Base-by-base conservation (phyloP, 2,329 filamentous ascomycete species). In the Didymella keratinophila region DNA sequence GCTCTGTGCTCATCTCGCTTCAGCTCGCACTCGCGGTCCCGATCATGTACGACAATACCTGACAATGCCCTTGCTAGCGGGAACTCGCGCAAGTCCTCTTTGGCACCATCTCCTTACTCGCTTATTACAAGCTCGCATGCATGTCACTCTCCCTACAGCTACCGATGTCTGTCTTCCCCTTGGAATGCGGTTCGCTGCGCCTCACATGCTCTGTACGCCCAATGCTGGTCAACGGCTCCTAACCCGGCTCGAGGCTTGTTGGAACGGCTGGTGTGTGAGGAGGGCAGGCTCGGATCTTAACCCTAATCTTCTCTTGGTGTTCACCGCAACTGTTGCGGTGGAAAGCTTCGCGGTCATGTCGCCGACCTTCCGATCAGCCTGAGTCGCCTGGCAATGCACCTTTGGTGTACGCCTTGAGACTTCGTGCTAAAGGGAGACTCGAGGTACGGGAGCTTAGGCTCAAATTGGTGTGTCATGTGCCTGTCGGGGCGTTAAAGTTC, bases 241-340 rank as follows among this genome's bases (percentile, higher is more conserved):
- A 78, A 81, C 76, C 82, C 72, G 80, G 81, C 78, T 80, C 81
- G 79, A 80, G 80, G 82, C 82, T 78, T 78, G 73, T 71, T 58
- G 69, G 70, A 69, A 56, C 58, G 65, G 61, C 65, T 56, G 64
- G 68, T 67, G 72, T 74, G 74, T 77, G 80, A 79, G 79, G 85
- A 84, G 86, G 89, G 86, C 82, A 82, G 81, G 79, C 81, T 89
- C 88, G 92, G 91, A 93, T 93, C 91, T 93, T 96, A 97, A 96
- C 93, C 93, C 93, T 97, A 97, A 90, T 85, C 82, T 81, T 79
- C 81, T 78, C 82, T 87, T 90, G 90, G 91, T 88, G 87, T 74
- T 76, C 69, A 61, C 71, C 65, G 70, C 62, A 87, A 71, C 54
- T 74, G 63, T 61, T 65, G 70, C 86, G 83, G 64, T 52, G 60